phyloP scores from a whole-genome alignment of 306 rosid species.

The Luffa aegyptiaca region DNA sequence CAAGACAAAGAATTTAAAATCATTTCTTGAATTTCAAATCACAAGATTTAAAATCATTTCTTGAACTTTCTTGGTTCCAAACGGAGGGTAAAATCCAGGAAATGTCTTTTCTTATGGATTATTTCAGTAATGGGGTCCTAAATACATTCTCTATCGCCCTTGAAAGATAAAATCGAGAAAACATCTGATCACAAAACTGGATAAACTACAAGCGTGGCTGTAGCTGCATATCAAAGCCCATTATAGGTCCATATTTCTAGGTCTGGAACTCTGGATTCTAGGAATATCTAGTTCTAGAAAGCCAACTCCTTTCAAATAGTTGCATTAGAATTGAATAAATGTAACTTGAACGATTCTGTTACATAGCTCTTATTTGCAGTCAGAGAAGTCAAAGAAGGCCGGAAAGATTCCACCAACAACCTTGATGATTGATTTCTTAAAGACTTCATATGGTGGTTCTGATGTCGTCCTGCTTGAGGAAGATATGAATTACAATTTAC shows the following conservation, averaged over 20 bases:
- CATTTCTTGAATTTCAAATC: too few relatives aligned
- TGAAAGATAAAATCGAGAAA: not conserved
- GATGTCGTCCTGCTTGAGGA: constrained; percentile 45
- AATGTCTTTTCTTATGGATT: not conserved
- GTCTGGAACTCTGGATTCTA: not conserved
- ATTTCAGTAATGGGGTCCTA: not conserved
- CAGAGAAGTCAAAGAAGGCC: constrained; percentile 58
- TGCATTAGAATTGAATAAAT: not conserved
- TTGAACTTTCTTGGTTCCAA: too few relatives aligned
- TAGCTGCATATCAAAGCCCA: not conserved
- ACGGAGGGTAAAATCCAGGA: not conserved
- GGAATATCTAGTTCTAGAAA: not conserved
- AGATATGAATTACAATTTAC: constrained; percentile 4
- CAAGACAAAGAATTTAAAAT: too few relatives aligned
- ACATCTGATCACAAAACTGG: not conserved
- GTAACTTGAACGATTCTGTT: not conserved
- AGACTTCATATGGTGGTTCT: constrained; percentile 52
- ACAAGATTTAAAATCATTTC: too few relatives aligned
- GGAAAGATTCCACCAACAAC: constrained; percentile 72
- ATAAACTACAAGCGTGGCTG: not conserved
- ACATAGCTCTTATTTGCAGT: not conserved
- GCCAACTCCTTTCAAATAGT: not conserved
- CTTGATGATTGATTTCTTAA: constrained; percentile 54
- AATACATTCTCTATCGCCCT: not conserved
- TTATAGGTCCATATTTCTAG: not conserved